These are phyloP conservation scores for Talaromyces verruculosus DNA, from an alignment of 2,329 filamentous ascomycete genomes.

Conservation along the genomic window DNA sequence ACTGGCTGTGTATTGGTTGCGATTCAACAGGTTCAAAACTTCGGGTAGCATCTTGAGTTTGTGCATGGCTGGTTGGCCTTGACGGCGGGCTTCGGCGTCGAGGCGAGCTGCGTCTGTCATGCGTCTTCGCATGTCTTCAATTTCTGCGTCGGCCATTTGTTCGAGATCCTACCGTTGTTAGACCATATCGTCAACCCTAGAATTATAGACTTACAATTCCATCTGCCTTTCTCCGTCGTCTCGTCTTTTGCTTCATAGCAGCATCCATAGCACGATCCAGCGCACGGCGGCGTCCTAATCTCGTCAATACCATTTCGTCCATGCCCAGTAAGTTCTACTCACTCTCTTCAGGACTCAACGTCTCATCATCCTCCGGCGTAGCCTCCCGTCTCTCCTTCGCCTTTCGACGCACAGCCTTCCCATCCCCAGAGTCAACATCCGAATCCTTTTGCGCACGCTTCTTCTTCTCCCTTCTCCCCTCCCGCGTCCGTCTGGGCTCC, in stretches of 20 bases:
- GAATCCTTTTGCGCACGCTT: conserved; percentile 71
- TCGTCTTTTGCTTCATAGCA: conserved; percentile 76
- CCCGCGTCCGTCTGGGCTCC: conserved; percentile 68
- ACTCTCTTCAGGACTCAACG: conserved; percentile 81
- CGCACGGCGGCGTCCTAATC: conserved; percentile 67
- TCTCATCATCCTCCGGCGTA: conserved; percentile 69
- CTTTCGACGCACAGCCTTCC: conserved; percentile 49
- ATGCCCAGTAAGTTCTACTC: conserved; percentile 36
- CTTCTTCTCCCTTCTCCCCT: conserved; percentile 58
- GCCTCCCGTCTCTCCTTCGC: conserved; percentile 51
- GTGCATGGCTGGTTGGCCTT: conserved; percentile 78
- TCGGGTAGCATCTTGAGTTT: conserved; percentile 93
- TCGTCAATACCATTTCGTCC: not conserved
- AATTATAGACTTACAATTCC: conserved; percentile 66
- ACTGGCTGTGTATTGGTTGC: conserved; percentile 76
- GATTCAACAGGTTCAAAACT: conserved; percentile 83
- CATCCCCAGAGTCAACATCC: conserved; percentile 52
- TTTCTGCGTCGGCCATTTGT: conserved; percentile 83
- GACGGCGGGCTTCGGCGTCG: conserved; percentile 78
- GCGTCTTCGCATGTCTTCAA: conserved; percentile 78
- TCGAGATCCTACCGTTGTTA: conserved; percentile 69
- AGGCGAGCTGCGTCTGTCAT: conserved; percentile 90
- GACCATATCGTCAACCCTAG: not conserved
- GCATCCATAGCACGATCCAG: conserved; percentile 86
- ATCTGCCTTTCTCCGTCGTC: conserved; percentile 75